These are phyloP conservation scores for Fusarium decemcellulare DNA, from an alignment of 2,329 filamentous ascomycete species.

Conservation along the genomic window DNA sequence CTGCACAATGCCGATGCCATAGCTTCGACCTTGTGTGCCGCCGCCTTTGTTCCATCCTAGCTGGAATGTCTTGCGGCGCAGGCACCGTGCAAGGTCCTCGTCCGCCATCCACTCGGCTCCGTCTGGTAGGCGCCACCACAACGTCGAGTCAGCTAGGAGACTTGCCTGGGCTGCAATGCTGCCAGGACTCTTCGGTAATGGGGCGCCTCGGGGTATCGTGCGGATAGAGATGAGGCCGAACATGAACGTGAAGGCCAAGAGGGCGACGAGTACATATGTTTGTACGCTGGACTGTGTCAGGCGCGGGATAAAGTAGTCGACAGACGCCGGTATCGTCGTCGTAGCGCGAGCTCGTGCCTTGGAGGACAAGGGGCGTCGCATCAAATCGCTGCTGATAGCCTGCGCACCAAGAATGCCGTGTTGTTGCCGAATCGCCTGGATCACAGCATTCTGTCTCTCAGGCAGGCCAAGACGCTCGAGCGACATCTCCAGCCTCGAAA, in stretches of 20 bases:
- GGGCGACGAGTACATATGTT: constrained; percentile 39
- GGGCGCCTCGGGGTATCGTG: constrained; percentile 36
- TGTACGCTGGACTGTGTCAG: constrained; percentile 41
- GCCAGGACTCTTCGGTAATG: constrained; percentile 45
- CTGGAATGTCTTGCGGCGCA: constrained; percentile 46
- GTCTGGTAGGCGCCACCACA: constrained; percentile 47
- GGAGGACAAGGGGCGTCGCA: constrained; percentile 22
- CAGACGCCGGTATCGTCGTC: constrained; percentile 31
- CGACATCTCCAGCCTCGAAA: constrained; percentile 41
- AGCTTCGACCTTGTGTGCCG: constrained; percentile 33
- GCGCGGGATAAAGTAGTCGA: constrained; percentile 40
- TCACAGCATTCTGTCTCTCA: constrained; percentile 42
- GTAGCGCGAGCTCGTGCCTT: constrained; percentile 28
- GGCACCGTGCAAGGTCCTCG: constrained; percentile 40
- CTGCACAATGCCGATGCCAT: constrained; percentile 47
- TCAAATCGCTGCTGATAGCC: constrained; percentile 38
- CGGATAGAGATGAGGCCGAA: constrained; percentile 43
- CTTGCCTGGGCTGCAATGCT: constrained; percentile 49
- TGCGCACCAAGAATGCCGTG: constrained; percentile 48
- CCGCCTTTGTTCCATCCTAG: constrained; percentile 42
- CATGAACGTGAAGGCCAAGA: constrained; percentile 40
- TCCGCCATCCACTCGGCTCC: constrained; percentile 49
- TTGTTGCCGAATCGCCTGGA: constrained; percentile 38
- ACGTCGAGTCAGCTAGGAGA: constrained; percentile 47
- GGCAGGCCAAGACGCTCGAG: constrained; percentile 39